These are phyloP conservation scores for Excoecaria cochinchinensis DNA, from an alignment of 345 rosid species.

Conservation along the genomic window DNA sequence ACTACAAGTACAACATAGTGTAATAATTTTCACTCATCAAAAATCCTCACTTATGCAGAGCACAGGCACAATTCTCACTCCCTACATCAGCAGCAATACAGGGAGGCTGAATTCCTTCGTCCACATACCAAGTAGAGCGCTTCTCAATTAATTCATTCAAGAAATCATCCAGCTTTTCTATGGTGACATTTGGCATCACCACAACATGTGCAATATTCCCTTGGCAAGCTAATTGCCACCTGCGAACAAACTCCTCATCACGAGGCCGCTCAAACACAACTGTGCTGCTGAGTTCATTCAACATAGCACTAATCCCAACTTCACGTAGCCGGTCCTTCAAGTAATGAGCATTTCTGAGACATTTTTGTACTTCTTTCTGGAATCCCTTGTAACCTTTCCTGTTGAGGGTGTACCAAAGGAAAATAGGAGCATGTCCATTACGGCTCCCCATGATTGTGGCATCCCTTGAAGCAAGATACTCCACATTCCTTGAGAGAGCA, in stretches of 20 bases:
- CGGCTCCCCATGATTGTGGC: conserved; percentile 99
- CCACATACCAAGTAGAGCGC: conserved; percentile 61
- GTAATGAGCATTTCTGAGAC: conserved; percentile 89
- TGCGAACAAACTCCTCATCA: conserved; percentile 84
- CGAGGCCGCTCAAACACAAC: conserved; percentile 90
- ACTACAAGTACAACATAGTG: conserved; percentile 10
- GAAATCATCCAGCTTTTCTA: conserved; percentile 78
- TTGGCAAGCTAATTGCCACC: conserved; percentile 96
- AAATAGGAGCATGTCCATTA: conserved; percentile 95
- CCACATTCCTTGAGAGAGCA: conserved; percentile 78
- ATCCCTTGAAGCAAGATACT: conserved; percentile 93
- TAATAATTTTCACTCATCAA: neutral
- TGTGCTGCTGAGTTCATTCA: conserved; percentile 91
- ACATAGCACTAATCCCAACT: conserved; percentile 85
- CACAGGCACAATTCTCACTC: conserved; percentile 59
- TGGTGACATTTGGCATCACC: conserved; percentile 85
- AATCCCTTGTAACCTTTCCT: conserved; percentile 89
- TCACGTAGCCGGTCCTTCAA: conserved; percentile 60
- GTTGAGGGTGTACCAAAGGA: conserved; percentile 94
- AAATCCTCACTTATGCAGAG: conserved; percentile 50
- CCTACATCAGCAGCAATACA: conserved; percentile 73
- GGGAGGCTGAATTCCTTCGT: conserved; percentile 44
- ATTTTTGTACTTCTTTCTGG: conserved; percentile 94
- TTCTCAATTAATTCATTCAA: conserved; percentile 56
- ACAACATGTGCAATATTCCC: conserved; percentile 85